phyloP scores from a whole-genome alignment of 2,329 filamentous ascomycete species.

The Xylariales sp. region DNA sequence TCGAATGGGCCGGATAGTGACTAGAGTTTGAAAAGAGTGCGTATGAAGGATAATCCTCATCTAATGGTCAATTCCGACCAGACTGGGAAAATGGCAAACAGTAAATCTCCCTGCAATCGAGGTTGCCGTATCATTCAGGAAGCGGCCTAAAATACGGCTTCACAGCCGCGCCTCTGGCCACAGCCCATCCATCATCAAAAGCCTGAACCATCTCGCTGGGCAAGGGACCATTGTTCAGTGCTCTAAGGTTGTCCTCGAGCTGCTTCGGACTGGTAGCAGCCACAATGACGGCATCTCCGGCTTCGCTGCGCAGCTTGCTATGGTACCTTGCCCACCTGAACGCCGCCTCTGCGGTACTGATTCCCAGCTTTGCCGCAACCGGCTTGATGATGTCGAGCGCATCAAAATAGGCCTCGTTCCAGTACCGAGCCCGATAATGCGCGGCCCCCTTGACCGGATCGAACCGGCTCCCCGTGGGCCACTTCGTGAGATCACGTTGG shows the following conservation, averaged over 20 bases:
- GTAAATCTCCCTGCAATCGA: too few species aligned
- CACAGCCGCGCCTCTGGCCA: background rate
- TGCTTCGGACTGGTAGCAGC: slow-evolving; percentile 3
- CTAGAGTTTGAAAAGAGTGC: too few species aligned
- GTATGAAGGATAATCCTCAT: too few species aligned
- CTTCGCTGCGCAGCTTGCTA: slow-evolving; percentile 1
- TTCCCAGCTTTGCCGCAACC: slow-evolving; percentile 3
- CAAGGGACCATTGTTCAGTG: background rate
- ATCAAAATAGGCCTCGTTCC: slow-evolving; percentile 7
- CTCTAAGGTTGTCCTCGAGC: slow-evolving; percentile 4
- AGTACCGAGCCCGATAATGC: slow-evolving; percentile 3
- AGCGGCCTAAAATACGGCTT: slow-evolving; percentile 3
- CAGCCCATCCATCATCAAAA: slow-evolving; percentile 3
- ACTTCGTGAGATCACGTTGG: background rate
- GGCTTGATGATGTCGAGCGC: slow-evolving; percentile 7
- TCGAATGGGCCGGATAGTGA: too few species aligned
- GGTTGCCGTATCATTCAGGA: too few species aligned
- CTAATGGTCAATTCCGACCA: too few species aligned
- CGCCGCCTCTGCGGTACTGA: slow-evolving; percentile 8
- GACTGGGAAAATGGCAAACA: too few species aligned
- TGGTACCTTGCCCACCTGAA: slow-evolving; percentile 7
- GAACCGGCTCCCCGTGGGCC: slow-evolving; percentile 6
- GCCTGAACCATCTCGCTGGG: slow-evolving; percentile 3
- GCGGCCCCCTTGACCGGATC: slow-evolving; percentile 2
- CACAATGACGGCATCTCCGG: slow-evolving; percentile 6